Evolutionary conservation across 306 rosid genomes (phyloP).

Genomic region (Astragalus membranaceus): DNA sequence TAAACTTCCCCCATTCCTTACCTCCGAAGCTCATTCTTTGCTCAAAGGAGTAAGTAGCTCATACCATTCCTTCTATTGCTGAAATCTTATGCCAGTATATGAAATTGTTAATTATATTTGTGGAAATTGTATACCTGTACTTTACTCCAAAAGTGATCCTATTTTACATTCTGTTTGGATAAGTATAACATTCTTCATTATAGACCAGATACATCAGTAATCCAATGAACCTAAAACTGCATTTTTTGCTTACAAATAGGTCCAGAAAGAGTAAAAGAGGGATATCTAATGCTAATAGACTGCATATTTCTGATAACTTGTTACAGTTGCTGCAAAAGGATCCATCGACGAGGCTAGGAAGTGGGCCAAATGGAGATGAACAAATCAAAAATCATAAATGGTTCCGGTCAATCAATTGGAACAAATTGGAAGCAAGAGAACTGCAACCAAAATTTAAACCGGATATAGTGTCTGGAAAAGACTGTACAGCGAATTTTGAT

Average conservation of each 20-base stretch:
- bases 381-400: slow-evolving; percentile 75
- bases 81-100: neutral
- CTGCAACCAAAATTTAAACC: slow-evolving; percentile 79
- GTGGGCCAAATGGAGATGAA: slow-evolving; percentile 73
- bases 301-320: slow-evolving; percentile 8
- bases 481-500: slow-evolving; percentile 84
- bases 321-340: slow-evolving; percentile 86
- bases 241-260: no score
- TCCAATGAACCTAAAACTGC: no score
- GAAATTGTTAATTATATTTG: neutral
- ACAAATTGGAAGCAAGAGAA: slow-evolving; percentile 83
- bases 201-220: no score
- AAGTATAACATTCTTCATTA: no score
- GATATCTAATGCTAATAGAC: neutral
- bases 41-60: slow-evolving; percentile 79
- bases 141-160: neutral
- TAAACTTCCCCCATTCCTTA: slow-evolving; percentile 76
- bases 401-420: slow-evolving; percentile 83
- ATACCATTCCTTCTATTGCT: neutral
- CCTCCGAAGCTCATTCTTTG: slow-evolving; percentile 79
- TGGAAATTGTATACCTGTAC: neutral
- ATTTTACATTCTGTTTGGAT: neutral
- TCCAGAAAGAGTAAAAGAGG: no score
- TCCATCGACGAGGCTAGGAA: slow-evolving; percentile 69
- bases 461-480: slow-evolving; percentile 73